Evolutionary conservation across 2,329 filamentous ascomycete genomes (phyloP), one percentile per base, ranked within the genome.

Genomic region (Pezicula carpinea): DNA sequence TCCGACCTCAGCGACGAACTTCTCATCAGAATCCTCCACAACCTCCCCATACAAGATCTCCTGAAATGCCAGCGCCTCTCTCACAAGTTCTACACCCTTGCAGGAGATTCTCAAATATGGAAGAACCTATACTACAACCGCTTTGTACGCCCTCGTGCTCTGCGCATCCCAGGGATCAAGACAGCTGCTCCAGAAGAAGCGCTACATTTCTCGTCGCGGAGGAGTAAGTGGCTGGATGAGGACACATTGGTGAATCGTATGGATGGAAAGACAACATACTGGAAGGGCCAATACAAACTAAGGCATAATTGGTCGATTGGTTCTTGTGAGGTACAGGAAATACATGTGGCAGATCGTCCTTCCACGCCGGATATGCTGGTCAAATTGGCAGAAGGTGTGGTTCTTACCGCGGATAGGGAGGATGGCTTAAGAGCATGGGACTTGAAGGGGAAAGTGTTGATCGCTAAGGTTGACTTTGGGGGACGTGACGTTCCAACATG

Each of bases 241-340:
- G 58, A 61, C 43, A 56, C 40, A 6, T 33, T 64, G 21, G 48
- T 63, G 23, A 59, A 53, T 40, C 51, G 57, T 15, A 43, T 33
- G 10, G 56, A 61, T 49, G 60, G 56, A 1, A 54, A 54, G 43
- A 54, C 68, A 17, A 83, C 79, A 39, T 80, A 93, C 61, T 96
- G 91, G 91, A 95, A 95, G 70, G 78, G 80, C 51, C 87, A 93
- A 59, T 97, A 95, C 67, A 89, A 85, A 59, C 73, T 96, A 42
- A 79, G 88, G 39, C 87, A 96, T 63, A 97, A 97, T 68, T 97
- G 93, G 93, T 80, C 87, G 1, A 80, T 77, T 52, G 93, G 92
- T 0, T 83, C 80, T 55, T 95, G 89, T 59, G 85, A 80, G 32
- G 81, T 96, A 11, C 83, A 86, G 31, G 87, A 95, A 65, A 79